Conservation (phyloP, 1,284 basidiomycete species). For the Trametes hirsuta region DNA sequence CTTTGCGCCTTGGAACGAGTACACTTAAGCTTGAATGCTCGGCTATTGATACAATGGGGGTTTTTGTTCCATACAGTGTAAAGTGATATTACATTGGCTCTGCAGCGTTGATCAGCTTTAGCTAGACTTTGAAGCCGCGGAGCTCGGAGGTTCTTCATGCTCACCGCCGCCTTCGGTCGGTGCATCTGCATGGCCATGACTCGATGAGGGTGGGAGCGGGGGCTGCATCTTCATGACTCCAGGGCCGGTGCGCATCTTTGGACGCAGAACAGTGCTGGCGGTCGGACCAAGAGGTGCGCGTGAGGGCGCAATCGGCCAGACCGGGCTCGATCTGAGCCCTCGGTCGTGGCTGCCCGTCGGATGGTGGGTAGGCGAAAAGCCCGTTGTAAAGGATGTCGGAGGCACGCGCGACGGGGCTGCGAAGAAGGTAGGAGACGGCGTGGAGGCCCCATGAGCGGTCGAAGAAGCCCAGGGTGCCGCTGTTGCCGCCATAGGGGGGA, state of each 20-base stretch:
- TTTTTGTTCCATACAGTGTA: not conserved
- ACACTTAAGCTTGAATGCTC: too few species aligned
- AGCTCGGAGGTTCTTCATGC: not conserved
- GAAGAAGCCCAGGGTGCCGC: constrained; percentile 26
- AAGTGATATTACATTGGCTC: not conserved
- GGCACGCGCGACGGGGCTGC: not conserved
- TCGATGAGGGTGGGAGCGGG: constrained; percentile 14
- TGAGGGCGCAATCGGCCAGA: constrained; percentile 22
- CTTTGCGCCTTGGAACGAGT: not conserved
- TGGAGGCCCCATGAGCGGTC: constrained; percentile 2
- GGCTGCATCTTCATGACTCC: constrained; percentile 11
- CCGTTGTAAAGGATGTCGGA: constrained; percentile 1
- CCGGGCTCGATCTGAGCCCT: not conserved
- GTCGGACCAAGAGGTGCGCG: constrained; percentile 31
- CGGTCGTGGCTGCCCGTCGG: not conserved
- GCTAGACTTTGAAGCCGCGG: not conserved
- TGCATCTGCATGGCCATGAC: constrained; percentile 4
- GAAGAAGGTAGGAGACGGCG: constrained; percentile 1
- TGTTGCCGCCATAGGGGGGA: constrained; percentile 2
- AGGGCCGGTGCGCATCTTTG: not conserved
- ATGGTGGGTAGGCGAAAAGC: not conserved
- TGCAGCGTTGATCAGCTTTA: not conserved
- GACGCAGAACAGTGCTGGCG: constrained; percentile 26
- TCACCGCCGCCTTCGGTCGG: constrained; percentile 12
- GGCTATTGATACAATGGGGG: constrained; percentile 1